Evolutionary conservation across 176 grass and related monocot genomes (phyloP), one percentile per base, ranked within the genome.

Genomic region (Phoenix dactylifera): DNA sequence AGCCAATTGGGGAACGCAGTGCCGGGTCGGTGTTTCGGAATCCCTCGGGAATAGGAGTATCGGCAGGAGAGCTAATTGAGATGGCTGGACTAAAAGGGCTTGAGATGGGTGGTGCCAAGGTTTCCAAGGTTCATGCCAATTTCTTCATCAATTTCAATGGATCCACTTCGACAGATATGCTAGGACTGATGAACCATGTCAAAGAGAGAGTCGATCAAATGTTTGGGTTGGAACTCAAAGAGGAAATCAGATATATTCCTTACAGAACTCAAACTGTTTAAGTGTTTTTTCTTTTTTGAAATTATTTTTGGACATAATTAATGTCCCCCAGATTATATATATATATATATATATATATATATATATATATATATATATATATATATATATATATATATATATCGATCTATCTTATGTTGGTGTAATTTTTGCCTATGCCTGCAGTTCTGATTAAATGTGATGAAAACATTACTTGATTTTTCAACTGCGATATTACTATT

Each of bases 1-100:
- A 57, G 19, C 66, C 66, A 10, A 49, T 69, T 15, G 28, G 53
- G 44, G 66, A 69, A 24, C 66, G 66, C 4, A 44, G 53, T 54
- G 66, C 66, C 22, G 66, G 66, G 48, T 57, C 66, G 4, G 66
- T 68, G 26, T 68, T 68, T 53, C 26, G 28, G 25, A 69, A 69
- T 9, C 66, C 66, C 22, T 10, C 6, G 30, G 55, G 22, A 1
- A 16, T 0, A 17, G 54, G 54, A 69, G 50, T 58, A 4, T 58
- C 67, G 17, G 67, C 67, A 7, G 67, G 67, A 25, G 15, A 25
- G 22, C 55, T 69, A 35, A 69, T 58, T 3, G 54, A 69, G 18
- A 50, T 58, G 55, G 67, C 30, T 9, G 54, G 30, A 35, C 19
- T 69, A 5, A 58, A 69, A 69, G 67, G 67, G 28, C 58, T 69